Base-by-base conservation (phyloP, 1,284 basidiomycete genomes). In the Ganoderma resinaceum region DNA sequence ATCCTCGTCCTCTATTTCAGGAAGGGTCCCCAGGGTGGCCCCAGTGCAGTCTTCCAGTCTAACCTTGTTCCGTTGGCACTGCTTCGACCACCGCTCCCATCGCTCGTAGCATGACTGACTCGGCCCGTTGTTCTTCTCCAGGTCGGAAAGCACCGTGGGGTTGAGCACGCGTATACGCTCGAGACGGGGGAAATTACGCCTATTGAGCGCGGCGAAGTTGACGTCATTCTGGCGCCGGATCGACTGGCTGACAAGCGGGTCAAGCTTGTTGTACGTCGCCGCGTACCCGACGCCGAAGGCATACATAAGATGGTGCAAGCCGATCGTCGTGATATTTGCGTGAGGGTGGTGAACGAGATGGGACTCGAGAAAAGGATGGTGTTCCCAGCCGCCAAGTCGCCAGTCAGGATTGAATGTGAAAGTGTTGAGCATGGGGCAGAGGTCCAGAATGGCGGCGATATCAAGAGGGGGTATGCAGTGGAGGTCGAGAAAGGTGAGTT, bases 401-500 rank as follows among this genome's bases (percentile, higher is more conserved):
- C 92, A 93, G 76, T 93, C 92, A 16, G 84, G 86, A 74, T 91
- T 93, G 81, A 93, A 93, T 26, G 85, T 83, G 75, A 93, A 88
- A 0, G 87, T 85, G 20, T 77, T 80, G 42, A 93, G 84, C 63
- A 82, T 77, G 0, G 90, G 90, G 72, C 91, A 93, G 5, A 87
- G 79, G 31, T 88, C 86, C 26, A 93, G 84, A 67, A 90, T 85
- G 29, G 81, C 80, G 1, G 86, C 78, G 3, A 91, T 80, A 66
- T 90, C 86, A 35, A 91, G 79, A 0, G 81, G 73, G 3, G 86
- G 85, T 40, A 87, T 84, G 70, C 85, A 84, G 74, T 91, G 84
- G 18, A 93, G 75, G 76, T 92, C 91, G 63, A 93, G 86, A 77
- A 86, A 87, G 46, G 84, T 82, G 26, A 93, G 85, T 14, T 80